Evolutionary conservation across 345 rosid genomes (phyloP).

Genomic region (Sapria himalayana): DNA sequence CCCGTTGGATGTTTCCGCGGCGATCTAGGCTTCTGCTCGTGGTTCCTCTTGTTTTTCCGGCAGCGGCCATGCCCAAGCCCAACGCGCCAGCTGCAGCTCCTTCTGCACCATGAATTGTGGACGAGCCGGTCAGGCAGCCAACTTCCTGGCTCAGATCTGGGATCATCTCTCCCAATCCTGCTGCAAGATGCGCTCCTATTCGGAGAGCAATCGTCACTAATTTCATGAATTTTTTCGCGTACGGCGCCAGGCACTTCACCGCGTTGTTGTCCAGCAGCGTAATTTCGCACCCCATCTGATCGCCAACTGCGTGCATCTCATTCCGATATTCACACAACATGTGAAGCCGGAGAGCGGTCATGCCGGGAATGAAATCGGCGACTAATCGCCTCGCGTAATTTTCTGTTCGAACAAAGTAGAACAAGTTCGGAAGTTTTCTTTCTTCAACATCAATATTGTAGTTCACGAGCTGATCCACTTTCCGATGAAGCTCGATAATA

Average conservation of each 20-base stretch:
- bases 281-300: constrained; percentile 67
- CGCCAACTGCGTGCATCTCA: constrained; percentile 88
- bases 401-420: constrained; percentile 58
- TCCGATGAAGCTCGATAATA: constrained; percentile 71
- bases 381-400: constrained; percentile 73
- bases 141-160: constrained; percentile 80
- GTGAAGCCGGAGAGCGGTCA: constrained; percentile 68
- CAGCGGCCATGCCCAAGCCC: constrained; percentile 39
- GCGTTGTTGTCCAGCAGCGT: constrained; percentile 80
- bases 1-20: constrained; percentile 37
- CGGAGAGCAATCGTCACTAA: constrained; percentile 65
- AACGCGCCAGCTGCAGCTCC: constrained; percentile 63
- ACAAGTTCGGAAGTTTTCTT: constrained; percentile 82
- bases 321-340: constrained; percentile 73
- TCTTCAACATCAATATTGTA: constrained; percentile 69
- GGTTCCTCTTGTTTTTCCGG: constrained; percentile 15
- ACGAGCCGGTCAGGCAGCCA: constrained; percentile 45
- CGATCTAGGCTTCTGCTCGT: constrained; percentile 22
- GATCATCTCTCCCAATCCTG: constrained; percentile 84
- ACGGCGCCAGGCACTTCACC: constrained; percentile 54
- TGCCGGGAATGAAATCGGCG: constrained; percentile 55
- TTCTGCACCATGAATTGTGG: constrained; percentile 50
- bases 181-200: constrained; percentile 85
- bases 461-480: constrained; percentile 75
- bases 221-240: constrained; percentile 72